Conservation (phyloP, 345 rosid genomes). For the Boechera retrofracta region DNA sequence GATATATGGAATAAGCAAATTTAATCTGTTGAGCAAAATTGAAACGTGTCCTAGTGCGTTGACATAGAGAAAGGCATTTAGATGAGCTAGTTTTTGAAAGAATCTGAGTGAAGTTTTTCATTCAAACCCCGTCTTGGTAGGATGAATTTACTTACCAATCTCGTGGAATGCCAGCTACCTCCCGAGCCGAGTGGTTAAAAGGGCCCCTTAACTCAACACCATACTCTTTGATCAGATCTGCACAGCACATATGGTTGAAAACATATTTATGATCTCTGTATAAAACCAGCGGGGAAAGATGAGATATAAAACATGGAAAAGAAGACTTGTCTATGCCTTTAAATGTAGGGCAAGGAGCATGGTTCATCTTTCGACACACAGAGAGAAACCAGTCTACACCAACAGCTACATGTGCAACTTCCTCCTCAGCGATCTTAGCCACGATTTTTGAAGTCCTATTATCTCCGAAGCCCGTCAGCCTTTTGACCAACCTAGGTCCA, state of each 20-base stretch:
- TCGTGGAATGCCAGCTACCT: constrained; percentile 91
- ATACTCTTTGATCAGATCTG: constrained; percentile 76
- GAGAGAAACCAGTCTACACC: constrained; percentile 87
- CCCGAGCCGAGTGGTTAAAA: constrained; percentile 86
- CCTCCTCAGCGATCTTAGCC: constrained; percentile 82
- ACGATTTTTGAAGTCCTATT: constrained; percentile 73
- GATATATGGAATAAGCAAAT: neutral
- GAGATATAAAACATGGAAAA: constrained; percentile 10
- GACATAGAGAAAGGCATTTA: neutral
- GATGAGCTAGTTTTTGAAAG: neutral
- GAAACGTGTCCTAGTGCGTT: neutral
- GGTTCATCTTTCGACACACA: constrained; percentile 67
- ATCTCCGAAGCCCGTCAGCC: constrained; percentile 84
- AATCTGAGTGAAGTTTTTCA: neutral
- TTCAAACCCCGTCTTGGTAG: neutral
- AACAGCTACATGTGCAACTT: constrained; percentile 94
- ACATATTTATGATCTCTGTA: constrained; percentile 27
- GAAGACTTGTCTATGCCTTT: constrained; percentile 55
- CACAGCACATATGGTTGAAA: constrained; percentile 31
- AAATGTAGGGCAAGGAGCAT: constrained; percentile 78
- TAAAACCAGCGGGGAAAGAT: neutral
- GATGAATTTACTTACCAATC: constrained; percentile 61
- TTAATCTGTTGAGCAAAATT: neutral
- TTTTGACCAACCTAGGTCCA: constrained; percentile 91
- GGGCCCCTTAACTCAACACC: constrained; percentile 90